Evolutionary conservation across 2,329 filamentous ascomycete genomes (phyloP), one percentile per base, ranked within the genome.

Genomic region (Fusarium sp.): DNA sequence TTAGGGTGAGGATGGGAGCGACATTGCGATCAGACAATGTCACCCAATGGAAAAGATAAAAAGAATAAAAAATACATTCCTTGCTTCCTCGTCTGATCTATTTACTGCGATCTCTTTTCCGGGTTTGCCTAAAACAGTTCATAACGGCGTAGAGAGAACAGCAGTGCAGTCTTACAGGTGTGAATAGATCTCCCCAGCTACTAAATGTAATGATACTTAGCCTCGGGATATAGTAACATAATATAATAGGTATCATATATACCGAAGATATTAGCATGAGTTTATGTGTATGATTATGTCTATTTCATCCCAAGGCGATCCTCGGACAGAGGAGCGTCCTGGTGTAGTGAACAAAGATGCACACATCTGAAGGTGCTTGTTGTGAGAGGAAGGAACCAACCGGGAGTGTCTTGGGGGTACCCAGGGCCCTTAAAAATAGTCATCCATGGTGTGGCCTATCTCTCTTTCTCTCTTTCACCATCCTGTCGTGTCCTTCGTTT

Each of bases 391-490:
- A 40, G 16, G 36, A 40, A 20, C 16, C 2, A 40, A 7, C 36
- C 5, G 6, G 16, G 10, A 40, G 36, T 40, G 9, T 13, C 16
- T 18, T 16, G 0, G 10, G 36, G 16, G 5, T 40, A 40, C 10
- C 2, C 16, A 40, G 36, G 16, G 16, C 10, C 36, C 16, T 16
- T 10, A 10, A 7, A 11, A 6, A 18, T 16, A 40, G 3, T 6
- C 18, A 40, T 7, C 16, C 16, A 16, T 4, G 2, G 6, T 0
- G 10, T 4, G 6, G 0, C 1, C 10, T 20, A 3, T 8, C 16
- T 8, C 16, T 23, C 5, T 40, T 18, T 44, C 38, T 42, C 40
- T 23, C 40, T 44, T 23, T 44, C 40, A 44, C 14, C 6, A 23
- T 20, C 7, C 40, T 3, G 3, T 20, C 18, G 18, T 23, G 14